A percentile compares a stretch with the other conserved stretches of the same genome.
Conservation (phyloP, 768 basidiomycete genomes). For the Pleurotus tuoliensis region DNA sequence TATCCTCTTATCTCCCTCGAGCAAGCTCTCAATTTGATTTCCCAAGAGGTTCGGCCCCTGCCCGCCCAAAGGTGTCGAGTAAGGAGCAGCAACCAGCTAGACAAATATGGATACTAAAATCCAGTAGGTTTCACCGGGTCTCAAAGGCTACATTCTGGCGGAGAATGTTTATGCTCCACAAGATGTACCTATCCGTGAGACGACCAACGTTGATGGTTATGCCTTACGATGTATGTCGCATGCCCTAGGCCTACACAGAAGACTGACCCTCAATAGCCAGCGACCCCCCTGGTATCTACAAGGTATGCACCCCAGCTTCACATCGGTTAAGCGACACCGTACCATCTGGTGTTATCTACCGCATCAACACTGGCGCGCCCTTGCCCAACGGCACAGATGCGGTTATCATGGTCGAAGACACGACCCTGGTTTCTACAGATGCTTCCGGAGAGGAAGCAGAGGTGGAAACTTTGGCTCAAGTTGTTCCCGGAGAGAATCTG, state of each 20-base stretch:
- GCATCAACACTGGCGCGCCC: slow-evolving; percentile 85
- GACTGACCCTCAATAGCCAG: slow-evolving; percentile 38
- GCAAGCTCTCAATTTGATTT: slow-evolving; percentile 57
- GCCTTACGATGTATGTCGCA: slow-evolving; percentile 60
- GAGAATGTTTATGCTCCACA: slow-evolving; percentile 67
- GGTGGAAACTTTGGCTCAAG: slow-evolving; percentile 62
- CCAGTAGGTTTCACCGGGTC: slow-evolving; percentile 48
- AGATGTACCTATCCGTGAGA: slow-evolving; percentile 58
- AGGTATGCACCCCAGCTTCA: slow-evolving; percentile 57
- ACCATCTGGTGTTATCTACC: slow-evolving; percentile 52
- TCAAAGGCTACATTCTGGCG: slow-evolving; percentile 72
- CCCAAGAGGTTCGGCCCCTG: slow-evolving; percentile 43
- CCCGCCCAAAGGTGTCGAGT: slow-evolving; percentile 39
- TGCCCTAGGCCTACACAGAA: too few relatives aligned
- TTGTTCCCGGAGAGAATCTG: slow-evolving; percentile 67
- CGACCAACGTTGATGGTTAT: slow-evolving; percentile 89
- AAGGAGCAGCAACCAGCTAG: slow-evolving; percentile 12
- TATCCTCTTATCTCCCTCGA: slow-evolving; percentile 68
- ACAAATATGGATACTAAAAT: background rate
- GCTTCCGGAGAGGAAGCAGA: slow-evolving; percentile 60
- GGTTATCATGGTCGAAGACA: slow-evolving; percentile 94
- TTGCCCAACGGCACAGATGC: slow-evolving; percentile 72
- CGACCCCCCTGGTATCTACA: slow-evolving; percentile 61
- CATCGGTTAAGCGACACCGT: slow-evolving; percentile 45
- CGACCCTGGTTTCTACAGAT: slow-evolving; percentile 60